Evolutionary conservation across 257 asterid species (phyloP).

Genomic region (Fraxinus excelsior): DNA sequence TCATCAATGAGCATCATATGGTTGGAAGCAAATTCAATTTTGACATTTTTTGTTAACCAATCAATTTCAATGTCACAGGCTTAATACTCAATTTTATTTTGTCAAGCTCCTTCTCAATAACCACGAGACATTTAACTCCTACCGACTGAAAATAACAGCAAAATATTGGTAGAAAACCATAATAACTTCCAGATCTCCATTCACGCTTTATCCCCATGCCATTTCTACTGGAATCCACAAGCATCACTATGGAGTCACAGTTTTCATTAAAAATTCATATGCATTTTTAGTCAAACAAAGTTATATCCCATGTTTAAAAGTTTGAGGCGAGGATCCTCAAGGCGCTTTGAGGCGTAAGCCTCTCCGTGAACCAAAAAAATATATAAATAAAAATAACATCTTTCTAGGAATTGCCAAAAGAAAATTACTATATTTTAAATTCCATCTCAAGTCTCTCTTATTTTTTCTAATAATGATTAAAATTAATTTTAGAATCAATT

Average conservation of each 20-base stretch:
- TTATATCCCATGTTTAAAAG: background rate
- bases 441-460: too few relatives aligned
- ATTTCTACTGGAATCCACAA: background rate
- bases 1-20: background rate
- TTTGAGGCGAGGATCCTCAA: too few relatives aligned
- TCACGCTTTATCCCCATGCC: background rate
- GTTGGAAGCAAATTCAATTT: background rate
- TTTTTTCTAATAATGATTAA: too few relatives aligned
- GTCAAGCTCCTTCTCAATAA: conserved; percentile 15
- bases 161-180: background rate
- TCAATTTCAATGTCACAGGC: conserved; percentile 16
- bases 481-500: too few relatives aligned
- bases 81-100: background rate
- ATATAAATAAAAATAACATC: too few relatives aligned
- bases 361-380: too few relatives aligned
- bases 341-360: too few relatives aligned
- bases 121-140: background rate
- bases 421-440: too few relatives aligned
- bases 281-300: background rate
- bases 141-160: conserved; percentile 10
- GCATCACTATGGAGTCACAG: background rate
- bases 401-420: too few relatives aligned
- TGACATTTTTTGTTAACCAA: background rate
- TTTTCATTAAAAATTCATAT: background rate
- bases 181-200: background rate